phyloP scores from a whole-genome alignment of 306 rosid genomes.

The Cyamopsis tetragonoloba region DNA sequence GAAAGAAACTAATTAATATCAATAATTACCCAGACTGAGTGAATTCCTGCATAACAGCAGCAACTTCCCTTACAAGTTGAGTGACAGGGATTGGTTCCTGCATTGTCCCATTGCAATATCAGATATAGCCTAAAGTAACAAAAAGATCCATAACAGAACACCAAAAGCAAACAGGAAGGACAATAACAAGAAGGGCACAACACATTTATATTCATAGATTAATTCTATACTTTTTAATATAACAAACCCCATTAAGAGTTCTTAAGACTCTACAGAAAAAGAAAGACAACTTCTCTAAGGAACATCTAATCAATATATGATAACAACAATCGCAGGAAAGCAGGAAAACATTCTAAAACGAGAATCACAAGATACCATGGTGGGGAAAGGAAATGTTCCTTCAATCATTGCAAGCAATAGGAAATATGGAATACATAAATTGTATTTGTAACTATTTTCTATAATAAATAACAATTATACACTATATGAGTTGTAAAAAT shows the following conservation, averaged over 20 bases:
- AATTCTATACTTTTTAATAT: background rate
- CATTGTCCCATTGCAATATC: slow-evolving; percentile 13
- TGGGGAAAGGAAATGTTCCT: background rate
- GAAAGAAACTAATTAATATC: background rate
- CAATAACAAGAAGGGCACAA: background rate
- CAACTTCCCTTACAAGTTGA: slow-evolving; percentile 96
- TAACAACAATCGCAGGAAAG: background rate
- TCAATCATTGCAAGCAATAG: background rate
- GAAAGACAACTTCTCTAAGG: background rate
- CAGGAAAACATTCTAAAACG: slow-evolving; percentile 1
- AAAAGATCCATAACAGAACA: background rate
- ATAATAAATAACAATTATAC: background rate
- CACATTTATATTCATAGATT: background rate
- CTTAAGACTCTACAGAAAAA: background rate
- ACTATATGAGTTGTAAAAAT: background rate
- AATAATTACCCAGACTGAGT: slow-evolving; percentile 91
- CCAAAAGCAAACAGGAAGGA: slow-evolving; percentile 18
- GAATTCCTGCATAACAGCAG: slow-evolving; percentile 96
- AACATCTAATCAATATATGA: background rate
- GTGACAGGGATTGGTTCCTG: slow-evolving; percentile 97
- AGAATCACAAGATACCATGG: background rate
- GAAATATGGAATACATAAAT: slow-evolving; percentile 5
- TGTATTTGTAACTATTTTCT: background rate
- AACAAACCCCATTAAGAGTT: background rate
- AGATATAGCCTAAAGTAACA: background rate